These are phyloP conservation scores for Komagataella pseudopastoris DNA, from an alignment of 805 yeast genomes.

Conservation along the genomic window DNA sequence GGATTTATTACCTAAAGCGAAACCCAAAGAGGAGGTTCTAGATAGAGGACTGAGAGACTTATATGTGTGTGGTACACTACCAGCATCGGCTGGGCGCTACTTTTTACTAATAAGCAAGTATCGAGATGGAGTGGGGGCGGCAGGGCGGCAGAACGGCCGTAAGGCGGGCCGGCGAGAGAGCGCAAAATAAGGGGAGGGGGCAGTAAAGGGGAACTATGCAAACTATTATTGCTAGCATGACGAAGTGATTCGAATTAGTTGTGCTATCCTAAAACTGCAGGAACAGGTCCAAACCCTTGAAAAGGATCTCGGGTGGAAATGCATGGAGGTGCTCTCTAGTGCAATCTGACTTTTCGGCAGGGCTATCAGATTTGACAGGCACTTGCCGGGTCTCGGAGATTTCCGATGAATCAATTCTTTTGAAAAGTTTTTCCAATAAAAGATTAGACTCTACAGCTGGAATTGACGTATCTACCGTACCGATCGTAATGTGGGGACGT, in stretches of 20 bases:
- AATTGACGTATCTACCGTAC: constrained; percentile 20
- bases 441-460: neutral
- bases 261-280: neutral
- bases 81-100: neutral
- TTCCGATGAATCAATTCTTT: neutral
- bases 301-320: neutral
- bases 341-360: neutral
- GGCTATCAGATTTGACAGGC: neutral
- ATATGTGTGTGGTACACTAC: neutral
- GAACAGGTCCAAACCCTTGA: neutral
- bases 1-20: neutral
- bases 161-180: no score
- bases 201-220: no score
- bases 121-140: neutral
- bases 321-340: neutral
- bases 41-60: neutral
- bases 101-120: neutral
- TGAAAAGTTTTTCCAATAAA: no score
- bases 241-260: no score
- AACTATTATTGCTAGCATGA: no score
- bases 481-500: constrained; percentile 63
- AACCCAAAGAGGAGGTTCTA: neutral
- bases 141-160: neutral
- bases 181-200: no score
- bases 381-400: neutral